Evolutionary conservation across 768 basidiomycete species (phyloP).

Genomic region (Pleurotus tuoliensis): DNA sequence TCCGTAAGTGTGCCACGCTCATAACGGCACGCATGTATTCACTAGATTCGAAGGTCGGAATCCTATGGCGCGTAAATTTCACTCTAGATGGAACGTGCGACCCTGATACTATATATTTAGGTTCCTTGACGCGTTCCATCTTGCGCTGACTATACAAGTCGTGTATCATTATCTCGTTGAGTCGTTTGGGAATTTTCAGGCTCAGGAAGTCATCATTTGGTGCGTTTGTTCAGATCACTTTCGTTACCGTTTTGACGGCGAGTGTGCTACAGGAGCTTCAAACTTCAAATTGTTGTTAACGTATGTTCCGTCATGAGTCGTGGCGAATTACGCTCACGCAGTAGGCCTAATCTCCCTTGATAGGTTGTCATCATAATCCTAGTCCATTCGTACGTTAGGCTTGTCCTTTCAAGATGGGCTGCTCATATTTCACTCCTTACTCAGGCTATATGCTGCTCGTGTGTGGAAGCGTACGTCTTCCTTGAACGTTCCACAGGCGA

Average conservation of each 20-base stretch:
- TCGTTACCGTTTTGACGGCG: neutral
- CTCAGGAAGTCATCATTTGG: neutral
- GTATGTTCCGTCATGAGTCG: conserved; percentile 10
- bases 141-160: conserved; percentile 23
- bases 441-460: conserved; percentile 22
- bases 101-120: conserved; percentile 8
- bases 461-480: conserved; percentile 25
- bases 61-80: neutral
- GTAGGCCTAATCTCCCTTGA: neutral
- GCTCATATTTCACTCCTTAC: neutral
- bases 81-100: neutral
- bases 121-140: conserved; percentile 24
- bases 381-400: conserved; percentile 20
- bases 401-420: neutral
- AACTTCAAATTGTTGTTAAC: conserved; percentile 23
- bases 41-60: neutral
- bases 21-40: neutral
- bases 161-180: conserved; percentile 23
- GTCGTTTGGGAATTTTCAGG: conserved; percentile 19
- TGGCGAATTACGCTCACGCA: neutral
- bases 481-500: neutral
- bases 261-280: conserved; percentile 17
- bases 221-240: neutral
- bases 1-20: conserved; percentile 4
- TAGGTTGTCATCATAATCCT: conserved; percentile 23